phyloP scores from a whole-genome alignment of 1,284 basidiomycete species.

The Trametes sp. region DNA sequence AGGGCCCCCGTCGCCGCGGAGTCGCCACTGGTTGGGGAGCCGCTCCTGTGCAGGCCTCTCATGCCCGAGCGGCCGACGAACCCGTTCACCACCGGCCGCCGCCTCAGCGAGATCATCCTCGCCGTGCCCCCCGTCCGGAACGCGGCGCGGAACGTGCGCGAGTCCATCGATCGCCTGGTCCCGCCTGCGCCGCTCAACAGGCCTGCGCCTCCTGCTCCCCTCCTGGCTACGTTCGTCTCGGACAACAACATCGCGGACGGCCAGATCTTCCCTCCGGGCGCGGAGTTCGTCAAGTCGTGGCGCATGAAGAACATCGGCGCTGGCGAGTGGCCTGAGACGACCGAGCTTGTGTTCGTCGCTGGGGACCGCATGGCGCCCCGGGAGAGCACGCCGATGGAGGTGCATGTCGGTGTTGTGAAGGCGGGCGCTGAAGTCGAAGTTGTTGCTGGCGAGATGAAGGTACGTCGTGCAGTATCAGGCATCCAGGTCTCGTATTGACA shows the following conservation, averaged over 20 bases:
- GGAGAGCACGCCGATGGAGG: conserved; percentile 42
- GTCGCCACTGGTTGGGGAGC: conserved; percentile 42
- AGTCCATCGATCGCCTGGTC: conserved; percentile 9
- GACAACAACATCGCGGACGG: conserved; percentile 80
- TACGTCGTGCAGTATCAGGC: conserved; percentile 32
- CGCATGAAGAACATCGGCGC: conserved; percentile 70
- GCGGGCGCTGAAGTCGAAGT: conserved; percentile 68
- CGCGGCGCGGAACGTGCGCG: conserved; percentile 15
- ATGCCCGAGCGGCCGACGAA: conserved; percentile 18
- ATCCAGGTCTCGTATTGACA: not conserved
- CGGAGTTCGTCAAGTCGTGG: conserved; percentile 87
- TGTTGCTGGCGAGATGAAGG: conserved; percentile 78
- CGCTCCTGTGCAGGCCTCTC: conserved; percentile 40
- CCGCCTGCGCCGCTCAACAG: conserved; percentile 7
- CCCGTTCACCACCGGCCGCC: conserved; percentile 16
- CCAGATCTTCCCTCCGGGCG: conserved; percentile 81
- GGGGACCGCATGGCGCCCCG: conserved; percentile 58
- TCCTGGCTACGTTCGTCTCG: conserved; percentile 65
- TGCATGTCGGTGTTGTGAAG: conserved; percentile 60
- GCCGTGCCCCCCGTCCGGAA: conserved; percentile 6
- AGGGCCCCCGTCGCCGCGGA: conserved; percentile 24
- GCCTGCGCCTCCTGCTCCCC: conserved; percentile 18
- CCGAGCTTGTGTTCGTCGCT: conserved; percentile 72
- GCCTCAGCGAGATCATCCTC: conserved; percentile 27
- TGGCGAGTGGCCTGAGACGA: conserved; percentile 71